These are phyloP conservation scores for Aegilops umbellulata DNA, from an alignment of 176 grass and related monocot genomes.

Conservation along the genomic window DNA sequence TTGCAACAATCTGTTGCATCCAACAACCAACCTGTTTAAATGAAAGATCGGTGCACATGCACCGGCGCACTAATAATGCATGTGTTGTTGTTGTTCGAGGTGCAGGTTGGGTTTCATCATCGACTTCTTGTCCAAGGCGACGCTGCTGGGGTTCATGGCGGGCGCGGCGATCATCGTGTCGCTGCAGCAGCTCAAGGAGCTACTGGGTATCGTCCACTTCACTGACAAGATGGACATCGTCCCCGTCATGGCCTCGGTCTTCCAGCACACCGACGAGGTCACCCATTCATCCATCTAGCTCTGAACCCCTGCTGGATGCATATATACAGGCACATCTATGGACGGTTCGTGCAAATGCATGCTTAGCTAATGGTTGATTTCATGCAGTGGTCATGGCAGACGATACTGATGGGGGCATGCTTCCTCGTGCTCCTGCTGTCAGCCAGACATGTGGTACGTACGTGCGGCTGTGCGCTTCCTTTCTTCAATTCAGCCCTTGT, in stretches of 20 bases:
- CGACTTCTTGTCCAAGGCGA: conserved; percentile 92
- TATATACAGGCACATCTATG: too few species aligned
- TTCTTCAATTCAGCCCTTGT: too few species aligned
- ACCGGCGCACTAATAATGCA: too few species aligned
- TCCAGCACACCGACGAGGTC: conserved; percentile 71
- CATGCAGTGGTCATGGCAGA: conserved; percentile 95
- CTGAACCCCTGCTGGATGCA: too few species aligned
- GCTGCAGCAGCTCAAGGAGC: conserved; percentile 85
- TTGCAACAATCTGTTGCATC: too few species aligned
- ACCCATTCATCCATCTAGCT: not conserved
- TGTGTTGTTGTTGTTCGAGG: too few species aligned
- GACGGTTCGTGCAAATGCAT: too few species aligned
- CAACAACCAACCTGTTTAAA: too few species aligned
- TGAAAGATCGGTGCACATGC: too few species aligned
- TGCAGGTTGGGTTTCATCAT: conserved; percentile 85
- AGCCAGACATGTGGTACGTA: conserved; percentile 74
- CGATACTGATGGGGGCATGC: conserved; percentile 70
- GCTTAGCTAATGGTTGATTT: not conserved
- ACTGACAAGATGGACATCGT: conserved; percentile 75
- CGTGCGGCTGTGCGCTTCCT: not conserved
- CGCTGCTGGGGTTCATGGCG: conserved; percentile 91
- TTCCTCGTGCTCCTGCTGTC: conserved; percentile 64
- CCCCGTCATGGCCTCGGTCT: conserved; percentile 80
- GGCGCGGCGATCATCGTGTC: conserved; percentile 90
- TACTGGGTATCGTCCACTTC: conserved; percentile 91